Evolutionary conservation across 495 filamentous ascomycete genomes (phyloP).

Genomic region (Cladorrhinum samala): DNA sequence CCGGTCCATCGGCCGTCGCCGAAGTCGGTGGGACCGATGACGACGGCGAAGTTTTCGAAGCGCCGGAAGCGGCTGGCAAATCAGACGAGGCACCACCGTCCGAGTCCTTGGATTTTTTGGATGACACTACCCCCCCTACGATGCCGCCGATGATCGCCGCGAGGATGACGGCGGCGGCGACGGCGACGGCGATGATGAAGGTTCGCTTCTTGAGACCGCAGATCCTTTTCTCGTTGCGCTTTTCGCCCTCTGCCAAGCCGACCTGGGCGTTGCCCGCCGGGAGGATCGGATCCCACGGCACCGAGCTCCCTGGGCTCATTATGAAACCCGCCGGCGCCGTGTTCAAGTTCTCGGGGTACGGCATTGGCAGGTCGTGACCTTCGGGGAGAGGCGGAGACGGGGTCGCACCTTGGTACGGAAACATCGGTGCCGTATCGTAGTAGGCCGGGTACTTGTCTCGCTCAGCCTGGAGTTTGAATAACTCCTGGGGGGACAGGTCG

Average conservation of each 20-base stretch:
- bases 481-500: constrained; percentile 4
- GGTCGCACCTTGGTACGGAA: constrained; percentile 11
- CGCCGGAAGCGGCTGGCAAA: neutral
- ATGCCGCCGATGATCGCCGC: constrained; percentile 25
- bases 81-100: too few relatives aligned
- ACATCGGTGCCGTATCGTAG: constrained; percentile 23
- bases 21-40: neutral
- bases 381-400: too few relatives aligned
- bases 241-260: neutral
- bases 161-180: constrained; percentile 17
- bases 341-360: neutral
- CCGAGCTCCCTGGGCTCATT: constrained; percentile 1
- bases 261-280: neutral
- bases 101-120: too few relatives aligned
- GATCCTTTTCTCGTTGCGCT: constrained; percentile 10
- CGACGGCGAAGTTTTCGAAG: neutral
- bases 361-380: neutral
- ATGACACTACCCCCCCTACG: too few relatives aligned
- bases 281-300: constrained; percentile 17
- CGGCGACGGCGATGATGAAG: constrained; percentile 18
- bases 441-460: constrained; percentile 21
- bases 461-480: constrained; percentile 1
- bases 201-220: constrained; percentile 18
- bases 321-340: neutral
- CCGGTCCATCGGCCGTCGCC: constrained; percentile 2